These are phyloP conservation scores for Chrysosporium keratinophilum DNA, from an alignment of 2,329 filamentous ascomycete genomes.

Conservation along the genomic window DNA sequence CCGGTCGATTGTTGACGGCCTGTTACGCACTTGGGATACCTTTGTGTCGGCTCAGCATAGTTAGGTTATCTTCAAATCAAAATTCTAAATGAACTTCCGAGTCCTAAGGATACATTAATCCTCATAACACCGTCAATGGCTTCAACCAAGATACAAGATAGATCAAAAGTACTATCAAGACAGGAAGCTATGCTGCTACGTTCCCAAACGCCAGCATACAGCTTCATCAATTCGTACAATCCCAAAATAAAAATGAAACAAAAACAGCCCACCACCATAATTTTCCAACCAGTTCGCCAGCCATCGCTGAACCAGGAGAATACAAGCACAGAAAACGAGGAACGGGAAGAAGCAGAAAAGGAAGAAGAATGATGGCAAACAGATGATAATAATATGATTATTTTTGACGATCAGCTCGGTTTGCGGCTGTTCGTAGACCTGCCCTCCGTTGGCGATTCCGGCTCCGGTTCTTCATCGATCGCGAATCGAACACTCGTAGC, in stretches of 20 bases:
- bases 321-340: neutral
- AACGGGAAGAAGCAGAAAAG: neutral
- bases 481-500: conserved; percentile 34
- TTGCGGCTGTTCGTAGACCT: conserved; percentile 24
- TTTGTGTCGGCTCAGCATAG: neutral
- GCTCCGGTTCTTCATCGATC: conserved; percentile 31
- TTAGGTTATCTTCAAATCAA: neutral
- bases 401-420: neutral
- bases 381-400: neutral
- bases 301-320: neutral
- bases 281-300: neutral
- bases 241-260: neutral
- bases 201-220: conserved; percentile 7
- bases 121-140: neutral
- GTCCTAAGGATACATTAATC: neutral
- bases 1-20: too few relatives aligned
- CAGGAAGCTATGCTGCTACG: neutral
- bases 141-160: neutral
- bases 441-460: conserved; percentile 33
- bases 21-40: too few relatives aligned
- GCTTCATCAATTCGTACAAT: conserved; percentile 8
- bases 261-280: neutral
- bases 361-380: neutral
- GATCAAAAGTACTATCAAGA: conserved; percentile 4
- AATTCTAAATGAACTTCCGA: neutral